Percentiles rank a stretch among this genome's conserved stretches.
phyloP scores from a whole-genome alignment of 148 eudicot species.

The Vaccinium darrowii region DNA sequence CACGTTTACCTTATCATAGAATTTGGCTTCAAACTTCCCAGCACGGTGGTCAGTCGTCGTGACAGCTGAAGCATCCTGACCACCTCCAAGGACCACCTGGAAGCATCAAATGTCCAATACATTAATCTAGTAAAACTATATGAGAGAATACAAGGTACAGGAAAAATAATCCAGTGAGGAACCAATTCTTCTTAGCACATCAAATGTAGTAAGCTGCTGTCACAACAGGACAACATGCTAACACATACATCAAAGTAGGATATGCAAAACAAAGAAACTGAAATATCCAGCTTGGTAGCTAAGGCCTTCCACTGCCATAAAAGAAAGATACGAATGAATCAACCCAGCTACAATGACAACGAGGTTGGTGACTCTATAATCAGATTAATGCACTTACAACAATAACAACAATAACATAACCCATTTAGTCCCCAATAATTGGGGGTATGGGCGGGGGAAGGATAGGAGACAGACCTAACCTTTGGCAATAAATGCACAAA shows the following conservation, averaged over 20 bases:
- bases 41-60: conserved; percentile 91
- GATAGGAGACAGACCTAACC: too few species aligned
- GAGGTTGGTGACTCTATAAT: neutral
- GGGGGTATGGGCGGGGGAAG: too few species aligned
- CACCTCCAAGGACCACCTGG: conserved; percentile 96
- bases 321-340: neutral
- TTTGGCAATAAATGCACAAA: too few species aligned
- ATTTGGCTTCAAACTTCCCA: conserved; percentile 93
- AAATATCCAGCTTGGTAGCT: neutral
- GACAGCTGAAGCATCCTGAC: conserved; percentile 81
- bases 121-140: conserved; percentile 2
- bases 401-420: too few species aligned
- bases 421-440: too few species aligned
- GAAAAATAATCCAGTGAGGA: neutral
- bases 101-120: conserved; percentile 5
- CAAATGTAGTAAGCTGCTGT: neutral
- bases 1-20: conserved; percentile 72
- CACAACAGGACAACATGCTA: neutral
- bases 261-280: neutral
- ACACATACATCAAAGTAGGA: neutral
- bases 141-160: neutral
- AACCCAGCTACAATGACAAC: neutral
- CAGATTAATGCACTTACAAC: neutral
- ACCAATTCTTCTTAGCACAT: neutral
- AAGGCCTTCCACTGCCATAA: neutral